Evolutionary conservation across 2,329 filamentous ascomycete species (phyloP), one percentile per base, ranked within the genome.

Genomic region (Talaromyces sp.): DNA sequence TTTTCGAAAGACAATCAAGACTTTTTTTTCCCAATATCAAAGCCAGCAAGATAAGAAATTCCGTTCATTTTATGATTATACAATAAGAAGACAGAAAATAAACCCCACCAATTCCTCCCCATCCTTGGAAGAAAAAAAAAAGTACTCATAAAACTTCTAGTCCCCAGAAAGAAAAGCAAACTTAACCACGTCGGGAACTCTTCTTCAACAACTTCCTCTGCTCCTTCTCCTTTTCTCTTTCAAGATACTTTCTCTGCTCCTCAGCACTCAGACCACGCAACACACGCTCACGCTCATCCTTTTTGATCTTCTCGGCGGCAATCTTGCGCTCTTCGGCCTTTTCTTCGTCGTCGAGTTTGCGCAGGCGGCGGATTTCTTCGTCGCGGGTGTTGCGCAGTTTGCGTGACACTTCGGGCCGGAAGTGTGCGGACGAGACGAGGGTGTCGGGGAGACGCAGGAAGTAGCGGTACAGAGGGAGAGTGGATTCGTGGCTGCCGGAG

Each of bases 341-440:
- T 71, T 87, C 85, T 58, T 85, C 91, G 66, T 97, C 92, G 59
- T 88, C 86, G 0, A 85, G 80, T 78, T 90, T 92, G 75, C 89
- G 87, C 71, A 99, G 87, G 79, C 90, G 90, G 72, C 85, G 84
- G 69, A 90, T 85, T 70, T 91, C 88, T 61, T 91, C 88, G 51
- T 98, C 93, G 65, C 95, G 92, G 36, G 88, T 88, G 64, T 81
- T 81, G 70, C 87, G 87, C 67, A 99, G 84, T 82, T 96, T 96
- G 75, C 91, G 91, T 74, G 89, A 80, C 36, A 96, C 92, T 81
- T 98, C 91, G 42, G 91, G 86, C 13, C 95, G 91, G 87, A 97
- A 97, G 77, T 91, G 93, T 11, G 86, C 93, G 28, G 79, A 78
- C 60, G 85, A 80, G 61, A 89, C 92, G 55, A 99, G 88, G 67